Evolutionary conservation across 2,329 filamentous ascomycete species (phyloP), one percentile per base, ranked within the genome.

Genomic region (Phialophora verrucosa): DNA sequence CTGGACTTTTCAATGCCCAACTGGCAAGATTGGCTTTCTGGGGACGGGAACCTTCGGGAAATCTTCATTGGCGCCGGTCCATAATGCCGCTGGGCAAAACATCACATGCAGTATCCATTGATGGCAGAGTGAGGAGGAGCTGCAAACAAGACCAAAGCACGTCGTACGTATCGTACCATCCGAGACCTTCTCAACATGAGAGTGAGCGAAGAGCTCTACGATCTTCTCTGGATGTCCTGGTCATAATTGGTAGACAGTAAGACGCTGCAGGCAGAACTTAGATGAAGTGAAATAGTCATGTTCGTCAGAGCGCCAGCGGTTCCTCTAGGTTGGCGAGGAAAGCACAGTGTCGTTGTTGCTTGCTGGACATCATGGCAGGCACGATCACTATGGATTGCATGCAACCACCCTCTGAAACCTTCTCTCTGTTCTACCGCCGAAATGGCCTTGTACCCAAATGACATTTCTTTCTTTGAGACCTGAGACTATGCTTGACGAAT

Each of bases 401-500:
- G 12, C 12, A 5, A 4, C 20, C 8, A 23, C 7, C 23, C 49
- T 27, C 25, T 8, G 23, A 11, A 7, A 12, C n/a, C 3, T 27
- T 11, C 20, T 29, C 23, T 23, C 20, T 27, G 49, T 23, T 29
- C 25, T 20, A 11, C 23, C 14, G 49, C 27, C 38, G 17, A 44
- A 2, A n/a, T 44, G 38, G 10, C 38, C 38, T n/a, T 8, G 38
- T n/a, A n/a, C 38, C 38, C 3, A 8, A 44, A 44, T 44, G 38
- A n/a, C 38, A 44, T 55, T 56, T 61, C 50, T 58, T 59, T 31
- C 53, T 55, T 53, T 32, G 35, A 11, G 20, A n/a, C 11, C 5
- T 23, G 38, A 49, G 38, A 35, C 29, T 56, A 51, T 49, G 27
- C 38, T 56, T 54, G 53, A 58, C 29, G n/a, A 27, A 53, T 32